phyloP scores from a whole-genome alignment of 2,329 filamentous ascomycete species.

The Venturia aucupariae region DNA sequence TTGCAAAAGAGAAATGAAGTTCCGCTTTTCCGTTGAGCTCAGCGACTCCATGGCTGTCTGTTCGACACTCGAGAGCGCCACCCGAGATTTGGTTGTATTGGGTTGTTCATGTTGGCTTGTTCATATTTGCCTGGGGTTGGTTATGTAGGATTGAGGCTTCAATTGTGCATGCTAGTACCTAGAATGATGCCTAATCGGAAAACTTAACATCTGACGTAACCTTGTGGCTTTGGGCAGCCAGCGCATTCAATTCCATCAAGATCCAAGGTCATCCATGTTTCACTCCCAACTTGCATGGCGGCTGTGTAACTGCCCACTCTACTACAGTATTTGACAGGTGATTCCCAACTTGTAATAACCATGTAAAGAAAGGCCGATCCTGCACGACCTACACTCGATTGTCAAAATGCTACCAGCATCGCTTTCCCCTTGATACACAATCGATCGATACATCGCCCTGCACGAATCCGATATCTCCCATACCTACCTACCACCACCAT shows the following conservation, averaged over 20 bases:
- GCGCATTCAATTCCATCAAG: not conserved
- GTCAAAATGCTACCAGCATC: not conserved
- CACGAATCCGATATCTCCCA: no score
- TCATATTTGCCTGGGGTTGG: not conserved
- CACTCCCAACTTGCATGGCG: not conserved
- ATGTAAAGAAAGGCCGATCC: not conserved
- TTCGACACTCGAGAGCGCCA: not conserved
- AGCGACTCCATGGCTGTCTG: no score
- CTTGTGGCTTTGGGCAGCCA: not conserved
- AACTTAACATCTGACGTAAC: not conserved
- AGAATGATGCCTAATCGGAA: not conserved
- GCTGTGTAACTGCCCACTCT: not conserved
- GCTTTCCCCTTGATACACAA: not conserved
- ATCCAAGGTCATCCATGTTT: not conserved
- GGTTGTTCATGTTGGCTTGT: not conserved
- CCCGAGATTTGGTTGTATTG: not conserved
- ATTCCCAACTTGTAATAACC: not conserved
- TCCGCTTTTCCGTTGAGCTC: no score
- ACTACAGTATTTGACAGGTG: slow-evolving; percentile 7
- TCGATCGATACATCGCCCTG: not conserved
- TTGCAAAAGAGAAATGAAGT: no score
- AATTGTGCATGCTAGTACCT: no score
- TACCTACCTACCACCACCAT: not conserved
- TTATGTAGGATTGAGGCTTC: not conserved
- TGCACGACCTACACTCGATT: not conserved